Base-by-base conservation (phyloP, 1,284 basidiomycete species). In the Apiotrichum sp. region DNA sequence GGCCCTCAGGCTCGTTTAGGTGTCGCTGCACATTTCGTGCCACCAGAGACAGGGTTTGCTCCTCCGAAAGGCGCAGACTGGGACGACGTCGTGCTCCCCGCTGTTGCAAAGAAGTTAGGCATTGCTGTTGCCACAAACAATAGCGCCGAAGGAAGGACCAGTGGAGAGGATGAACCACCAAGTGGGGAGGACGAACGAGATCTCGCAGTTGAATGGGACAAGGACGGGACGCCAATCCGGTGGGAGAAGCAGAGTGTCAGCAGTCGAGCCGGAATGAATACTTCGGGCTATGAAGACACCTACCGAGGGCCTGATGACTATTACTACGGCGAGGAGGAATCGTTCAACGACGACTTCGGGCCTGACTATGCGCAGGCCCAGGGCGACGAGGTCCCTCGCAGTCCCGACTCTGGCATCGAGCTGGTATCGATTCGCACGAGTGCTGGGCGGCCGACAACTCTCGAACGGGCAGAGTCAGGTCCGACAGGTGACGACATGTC, bases 41-140 rank as follows among this genome's bases (percentile, higher is more conserved):
- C 73, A 2, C 70, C 69, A 6, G 70, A 72, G 48, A 63, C 55
- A 31, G 65, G 42, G 6, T 73, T 71, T 50, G 72, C 71, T 2
- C 75, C 75, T 6, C 71, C 75, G 35, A 73, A 74, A 49, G 74
- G 72, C 13, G 64, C 67, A 6, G 67, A 75, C 50, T 77, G 75
- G 75, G 76, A 78, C 56, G 75, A 77, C 35, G 72, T 86, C 31
- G 82, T 86, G 2, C 72, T 86, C 9, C 84, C 84, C 9, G 87
- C 86, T 3, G 86, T 93, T 4, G 89, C 89, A 14, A 81, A 87
- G 59, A 89, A 90, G 78, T 85, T 85, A 66, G 88, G 88, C 3
- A 63, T 67, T n/a, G 16, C 47, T 5, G 43, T 52, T 5, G 44
- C 48, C 6, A 22, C 22, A 22, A 22, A 22, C 22, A 22, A 22